These are phyloP conservation scores for Leccinum fallax DNA, from an alignment of 1,284 basidiomycete species.

Conservation along the genomic window DNA sequence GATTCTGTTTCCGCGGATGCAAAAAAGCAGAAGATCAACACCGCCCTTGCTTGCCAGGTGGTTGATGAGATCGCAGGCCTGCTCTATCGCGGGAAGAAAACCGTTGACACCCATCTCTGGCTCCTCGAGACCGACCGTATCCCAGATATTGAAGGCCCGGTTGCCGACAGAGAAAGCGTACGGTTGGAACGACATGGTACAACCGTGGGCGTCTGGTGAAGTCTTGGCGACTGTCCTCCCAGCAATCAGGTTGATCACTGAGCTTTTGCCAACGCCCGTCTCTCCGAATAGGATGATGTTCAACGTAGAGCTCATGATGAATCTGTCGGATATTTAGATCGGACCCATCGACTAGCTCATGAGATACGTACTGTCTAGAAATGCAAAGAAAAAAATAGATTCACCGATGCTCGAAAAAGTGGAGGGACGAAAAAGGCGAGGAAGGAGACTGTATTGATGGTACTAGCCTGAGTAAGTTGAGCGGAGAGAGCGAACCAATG, in stretches of 20 bases:
- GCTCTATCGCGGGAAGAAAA: slow-evolving; percentile 36
- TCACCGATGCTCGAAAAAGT: background rate
- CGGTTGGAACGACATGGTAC: slow-evolving; percentile 31
- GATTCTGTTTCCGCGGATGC: slow-evolving; percentile 40
- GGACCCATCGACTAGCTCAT: slow-evolving; percentile 3
- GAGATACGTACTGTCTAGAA: slow-evolving; percentile 16
- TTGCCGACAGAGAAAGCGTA: slow-evolving; percentile 26
- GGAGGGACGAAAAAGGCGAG: background rate
- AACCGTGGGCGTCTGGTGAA: slow-evolving; percentile 30
- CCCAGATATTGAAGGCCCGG: slow-evolving; percentile 35
- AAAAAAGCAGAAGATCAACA: slow-evolving; percentile 42
- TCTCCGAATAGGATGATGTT: slow-evolving; percentile 39
- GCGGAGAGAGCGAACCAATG: slow-evolving; percentile 1
- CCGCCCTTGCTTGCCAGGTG: slow-evolving; percentile 32
- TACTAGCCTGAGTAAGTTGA: background rate
- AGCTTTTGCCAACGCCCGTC: slow-evolving; percentile 36
- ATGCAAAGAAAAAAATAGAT: background rate
- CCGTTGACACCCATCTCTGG: slow-evolving; percentile 29
- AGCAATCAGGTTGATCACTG: slow-evolving; percentile 37
- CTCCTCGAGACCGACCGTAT: slow-evolving; percentile 44
- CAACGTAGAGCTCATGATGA: slow-evolving; percentile 24
- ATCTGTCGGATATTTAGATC: slow-evolving; percentile 24
- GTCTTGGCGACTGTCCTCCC: slow-evolving; percentile 26
- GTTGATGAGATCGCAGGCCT: slow-evolving; percentile 39
- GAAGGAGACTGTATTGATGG: background rate